These are phyloP conservation scores for Avena atlantica DNA, from an alignment of 176 grass and related monocot genomes.

Conservation along the genomic window DNA sequence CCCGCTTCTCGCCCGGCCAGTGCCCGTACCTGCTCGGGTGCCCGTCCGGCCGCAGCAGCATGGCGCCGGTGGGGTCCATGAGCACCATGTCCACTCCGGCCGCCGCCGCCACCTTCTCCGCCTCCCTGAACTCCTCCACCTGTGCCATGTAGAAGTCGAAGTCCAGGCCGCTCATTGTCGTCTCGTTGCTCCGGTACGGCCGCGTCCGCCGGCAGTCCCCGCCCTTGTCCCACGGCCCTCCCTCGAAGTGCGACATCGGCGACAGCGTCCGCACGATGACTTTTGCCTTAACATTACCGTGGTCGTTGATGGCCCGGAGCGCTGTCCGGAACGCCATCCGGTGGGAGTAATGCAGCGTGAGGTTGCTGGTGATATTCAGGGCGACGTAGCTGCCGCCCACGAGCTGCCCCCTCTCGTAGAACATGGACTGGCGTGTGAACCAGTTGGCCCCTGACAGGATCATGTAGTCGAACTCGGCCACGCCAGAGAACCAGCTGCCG, in stretches of 20 bases:
- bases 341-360: constrained; percentile 54
- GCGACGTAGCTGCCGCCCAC: constrained; percentile 56
- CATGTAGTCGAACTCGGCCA: constrained; percentile 59
- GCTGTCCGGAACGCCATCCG: constrained; percentile 61
- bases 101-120: constrained; percentile 35
- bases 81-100: constrained; percentile 46
- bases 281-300: constrained; percentile 36
- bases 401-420: constrained; percentile 53
- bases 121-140: constrained; percentile 74
- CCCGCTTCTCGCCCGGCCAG: constrained; percentile 45
- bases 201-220: constrained; percentile 60
- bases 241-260: constrained; percentile 76
- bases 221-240: constrained; percentile 61
- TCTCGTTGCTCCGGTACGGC: constrained; percentile 59
- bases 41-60: constrained; percentile 74
- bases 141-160: constrained; percentile 62
- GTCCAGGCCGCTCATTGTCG: constrained; percentile 38
- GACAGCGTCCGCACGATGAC: constrained; percentile 68
- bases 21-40: constrained; percentile 77
- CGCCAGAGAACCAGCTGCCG: constrained; percentile 51
- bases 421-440: constrained; percentile 55
- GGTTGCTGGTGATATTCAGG: constrained; percentile 61
- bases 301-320: constrained; percentile 39
- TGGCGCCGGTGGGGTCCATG: constrained; percentile 54
- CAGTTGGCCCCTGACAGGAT: constrained; percentile 76